phyloP scores from a whole-genome alignment of 441 rosid genomes.

The Euphorbia schlechtendalii region DNA sequence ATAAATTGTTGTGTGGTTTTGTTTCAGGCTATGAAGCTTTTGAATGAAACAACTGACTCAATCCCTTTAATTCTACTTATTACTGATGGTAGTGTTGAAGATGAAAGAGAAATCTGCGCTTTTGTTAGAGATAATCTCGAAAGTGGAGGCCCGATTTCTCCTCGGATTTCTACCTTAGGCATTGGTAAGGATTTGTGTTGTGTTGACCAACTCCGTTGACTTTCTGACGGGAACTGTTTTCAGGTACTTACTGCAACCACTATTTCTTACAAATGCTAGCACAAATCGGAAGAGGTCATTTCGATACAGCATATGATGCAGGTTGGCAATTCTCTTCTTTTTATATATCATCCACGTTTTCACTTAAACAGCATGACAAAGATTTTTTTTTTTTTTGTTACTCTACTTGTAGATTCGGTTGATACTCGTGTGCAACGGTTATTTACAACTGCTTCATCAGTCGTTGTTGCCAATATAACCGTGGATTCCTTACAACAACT shows the following conservation, averaged over 20 bases:
- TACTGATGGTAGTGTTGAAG: conserved; percentile 83
- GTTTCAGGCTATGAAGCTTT: conserved; percentile 61
- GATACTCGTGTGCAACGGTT: conserved; percentile 49
- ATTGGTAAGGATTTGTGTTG: no score
- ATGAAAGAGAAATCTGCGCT: conserved; percentile 76
- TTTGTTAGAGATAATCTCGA: conserved; percentile 38
- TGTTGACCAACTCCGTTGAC: no score
- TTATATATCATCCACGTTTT: no score
- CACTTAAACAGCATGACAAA: no score
- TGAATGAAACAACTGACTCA: conserved; percentile 48
- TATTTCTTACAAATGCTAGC: conserved; percentile 86
- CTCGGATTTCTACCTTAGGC: conserved; percentile 70
- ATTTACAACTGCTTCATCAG: conserved; percentile 51
- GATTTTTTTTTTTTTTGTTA: no score
- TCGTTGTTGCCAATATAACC: conserved; percentile 47
- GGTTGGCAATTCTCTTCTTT: conserved; percentile 35
- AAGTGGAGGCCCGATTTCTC: conserved; percentile 40
- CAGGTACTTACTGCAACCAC: conserved; percentile 75
- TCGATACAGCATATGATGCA: conserved; percentile 58
- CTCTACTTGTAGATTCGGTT: conserved; percentile 57
- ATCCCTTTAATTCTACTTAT: conserved; percentile 77
- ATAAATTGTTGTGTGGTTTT: conserved; percentile 9
- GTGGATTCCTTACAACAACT: conserved; percentile 47
- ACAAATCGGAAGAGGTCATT: conserved; percentile 66
- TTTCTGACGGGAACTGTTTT: no score